Conservation (phyloP, 192 early-diverging fungal species). For the Coemansia guatemalensis region DNA sequence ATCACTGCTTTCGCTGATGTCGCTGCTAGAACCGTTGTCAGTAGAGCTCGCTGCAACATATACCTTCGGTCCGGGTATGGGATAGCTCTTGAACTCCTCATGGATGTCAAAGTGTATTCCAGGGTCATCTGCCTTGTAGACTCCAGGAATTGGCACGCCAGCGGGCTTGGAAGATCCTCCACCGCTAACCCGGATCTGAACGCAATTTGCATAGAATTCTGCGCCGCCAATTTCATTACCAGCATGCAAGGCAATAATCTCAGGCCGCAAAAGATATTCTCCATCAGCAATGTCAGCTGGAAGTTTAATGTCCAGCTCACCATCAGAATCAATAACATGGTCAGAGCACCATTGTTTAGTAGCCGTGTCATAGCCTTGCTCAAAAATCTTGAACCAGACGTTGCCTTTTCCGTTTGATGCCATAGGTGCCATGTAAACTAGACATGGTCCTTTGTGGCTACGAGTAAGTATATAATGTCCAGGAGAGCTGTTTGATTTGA, state of each 20-base stretch:
- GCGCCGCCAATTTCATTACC: constrained; percentile 8
- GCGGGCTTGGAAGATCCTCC: constrained; percentile 7
- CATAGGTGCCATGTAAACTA: constrained; percentile 27
- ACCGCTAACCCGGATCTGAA: constrained; percentile 6
- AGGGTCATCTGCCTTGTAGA: constrained; percentile 18
- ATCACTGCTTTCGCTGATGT: too few species aligned
- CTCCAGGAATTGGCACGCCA: constrained; percentile 20
- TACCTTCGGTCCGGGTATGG: constrained; percentile 15
- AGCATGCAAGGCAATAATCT: constrained; percentile 26
- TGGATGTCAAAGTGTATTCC: constrained; percentile 13
- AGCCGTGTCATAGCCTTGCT: constrained; percentile 22
- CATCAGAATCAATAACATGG: constrained; percentile 17
- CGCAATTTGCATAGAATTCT: constrained; percentile 22
- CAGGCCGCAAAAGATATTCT: constrained; percentile 21
- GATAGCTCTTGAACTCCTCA: background rate
- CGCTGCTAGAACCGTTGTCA: background rate
- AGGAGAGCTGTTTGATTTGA: constrained; percentile 4
- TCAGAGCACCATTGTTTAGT: constrained; percentile 33
- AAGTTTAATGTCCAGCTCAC: constrained; percentile 22
- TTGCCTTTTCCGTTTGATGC: constrained; percentile 15
- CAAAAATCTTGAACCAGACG: constrained; percentile 36
- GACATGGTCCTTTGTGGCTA: constrained; percentile 23
- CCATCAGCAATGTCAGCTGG: constrained; percentile 22
- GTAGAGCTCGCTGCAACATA: constrained; percentile 2
- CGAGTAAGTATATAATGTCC: background rate